phyloP scores from a whole-genome alignment of 176 grass and related monocot genomes.

The Oryza officinalis region DNA sequence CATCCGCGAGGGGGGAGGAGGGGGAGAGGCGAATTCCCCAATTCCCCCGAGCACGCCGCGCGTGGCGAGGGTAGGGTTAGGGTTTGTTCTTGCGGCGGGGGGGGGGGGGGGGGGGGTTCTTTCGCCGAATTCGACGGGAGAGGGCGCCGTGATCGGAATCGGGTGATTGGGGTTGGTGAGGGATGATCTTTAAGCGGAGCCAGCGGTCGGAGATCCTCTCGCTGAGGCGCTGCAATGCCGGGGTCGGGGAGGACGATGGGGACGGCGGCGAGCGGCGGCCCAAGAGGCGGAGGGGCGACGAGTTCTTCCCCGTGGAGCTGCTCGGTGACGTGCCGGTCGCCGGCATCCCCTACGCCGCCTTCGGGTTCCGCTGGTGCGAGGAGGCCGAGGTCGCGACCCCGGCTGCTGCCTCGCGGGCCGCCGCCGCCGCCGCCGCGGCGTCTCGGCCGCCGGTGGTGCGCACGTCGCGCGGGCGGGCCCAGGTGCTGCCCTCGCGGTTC shows the following conservation, averaged over 20 bases:
- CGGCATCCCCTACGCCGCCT: constrained; percentile 60
- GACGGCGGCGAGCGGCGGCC: constrained; percentile 35
- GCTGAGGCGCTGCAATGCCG: constrained; percentile 91
- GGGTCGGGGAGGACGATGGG: constrained; percentile 36
- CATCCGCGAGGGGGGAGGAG: neutral
- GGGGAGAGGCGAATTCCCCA: constrained; percentile 16
- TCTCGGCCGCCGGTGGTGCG: constrained; percentile 68
- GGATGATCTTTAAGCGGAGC: constrained; percentile 93
- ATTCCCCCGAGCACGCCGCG: constrained; percentile 1
- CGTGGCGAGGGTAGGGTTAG: constrained; percentile 38
- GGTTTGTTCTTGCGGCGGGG: constrained; percentile 19
- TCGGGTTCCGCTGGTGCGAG: constrained; percentile 52
- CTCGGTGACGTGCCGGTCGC: constrained; percentile 66
- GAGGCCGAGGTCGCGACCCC: constrained; percentile 30
- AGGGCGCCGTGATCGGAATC: constrained; percentile 23
- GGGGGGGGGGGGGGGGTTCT: too few relatives aligned
- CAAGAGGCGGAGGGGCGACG: constrained; percentile 68
- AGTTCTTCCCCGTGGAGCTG: constrained; percentile 82
- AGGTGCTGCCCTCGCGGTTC: constrained; percentile 79
- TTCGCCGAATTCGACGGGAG: constrained; percentile 15
- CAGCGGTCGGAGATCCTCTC: constrained; percentile 72
- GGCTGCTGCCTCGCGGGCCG: constrained; percentile 21
- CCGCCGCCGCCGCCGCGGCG: constrained; percentile 12
- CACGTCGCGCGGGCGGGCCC: constrained; percentile 72
- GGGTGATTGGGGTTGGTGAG: constrained; percentile 38